phyloP scores from a whole-genome alignment of 108 stramenopile genomes.

The Mediolabrus comicus region DNA sequence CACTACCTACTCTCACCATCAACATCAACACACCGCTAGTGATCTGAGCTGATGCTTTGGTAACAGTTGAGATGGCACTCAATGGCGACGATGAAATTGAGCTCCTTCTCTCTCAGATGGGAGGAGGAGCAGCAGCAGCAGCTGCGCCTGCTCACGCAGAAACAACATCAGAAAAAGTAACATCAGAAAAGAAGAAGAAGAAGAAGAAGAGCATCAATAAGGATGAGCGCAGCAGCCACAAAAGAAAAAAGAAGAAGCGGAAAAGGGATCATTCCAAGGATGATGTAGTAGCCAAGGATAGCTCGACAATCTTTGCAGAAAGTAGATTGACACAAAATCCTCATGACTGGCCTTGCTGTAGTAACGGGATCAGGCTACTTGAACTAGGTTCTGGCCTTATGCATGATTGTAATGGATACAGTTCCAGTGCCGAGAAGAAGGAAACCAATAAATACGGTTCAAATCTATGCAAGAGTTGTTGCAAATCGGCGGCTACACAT shows the following conservation, averaged over 20 bases:
- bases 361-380: background rate
- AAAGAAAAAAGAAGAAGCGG: background rate
- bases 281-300: background rate
- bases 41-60: too few relatives aligned
- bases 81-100: conserved; percentile 37
- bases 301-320: conserved; percentile 17
- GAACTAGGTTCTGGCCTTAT: conserved; percentile 23
- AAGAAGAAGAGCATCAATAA: background rate
- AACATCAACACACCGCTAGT: too few relatives aligned
- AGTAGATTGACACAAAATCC: conserved; percentile 31
- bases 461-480: conserved; percentile 12
- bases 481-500: conserved; percentile 28
- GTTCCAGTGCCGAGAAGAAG: background rate
- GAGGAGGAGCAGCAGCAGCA: background rate
- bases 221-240: background rate
- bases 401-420: conserved; percentile 32
- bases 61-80: conserved; percentile 11
- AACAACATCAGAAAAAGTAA: background rate
- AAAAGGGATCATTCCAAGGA: background rate
- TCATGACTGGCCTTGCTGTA: conserved; percentile 26
- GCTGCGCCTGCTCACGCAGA: background rate
- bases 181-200: conserved; percentile 5
- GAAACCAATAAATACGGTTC: conserved; percentile 14
- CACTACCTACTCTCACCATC: too few relatives aligned
- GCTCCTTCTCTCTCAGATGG: conserved; percentile 23